Percentiles rank a stretch among this genome's conserved stretches.
These are phyloP conservation scores for Cryptosporidium felis DNA, from an alignment of 169 alveolate species.

Conservation along the genomic window DNA sequence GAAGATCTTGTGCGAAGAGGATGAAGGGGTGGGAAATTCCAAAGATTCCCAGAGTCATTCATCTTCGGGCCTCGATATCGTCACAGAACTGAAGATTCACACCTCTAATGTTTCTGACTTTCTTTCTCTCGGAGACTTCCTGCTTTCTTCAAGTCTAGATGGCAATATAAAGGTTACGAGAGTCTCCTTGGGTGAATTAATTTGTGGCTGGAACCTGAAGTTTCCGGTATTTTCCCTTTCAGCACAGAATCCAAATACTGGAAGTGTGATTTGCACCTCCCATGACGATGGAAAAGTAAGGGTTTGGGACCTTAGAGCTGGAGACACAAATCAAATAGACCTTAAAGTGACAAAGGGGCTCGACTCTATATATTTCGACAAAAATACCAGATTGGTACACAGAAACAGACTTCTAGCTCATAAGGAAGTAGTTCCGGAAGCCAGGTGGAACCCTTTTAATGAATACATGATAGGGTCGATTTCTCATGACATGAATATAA, in stretches of 20 bases:
- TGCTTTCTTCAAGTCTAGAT: constrained; percentile 59
- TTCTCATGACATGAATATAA: constrained; percentile 48
- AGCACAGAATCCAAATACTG: neutral
- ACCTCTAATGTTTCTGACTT: constrained; percentile 31
- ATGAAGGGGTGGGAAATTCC: neutral
- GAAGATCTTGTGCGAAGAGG: neutral
- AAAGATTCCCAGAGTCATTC: no score
- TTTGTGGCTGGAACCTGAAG: constrained; percentile 56
- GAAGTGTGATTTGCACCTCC: constrained; percentile 58
- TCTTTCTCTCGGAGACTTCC: constrained; percentile 24
- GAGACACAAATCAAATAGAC: constrained; percentile 33
- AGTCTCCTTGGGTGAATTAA: constrained; percentile 10
- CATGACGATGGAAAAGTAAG: constrained; percentile 69
- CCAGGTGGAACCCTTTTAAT: constrained; percentile 53
- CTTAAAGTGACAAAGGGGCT: neutral
- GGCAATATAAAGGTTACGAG: constrained; percentile 28
- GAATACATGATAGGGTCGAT: constrained; percentile 54
- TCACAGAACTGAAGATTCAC: constrained; percentile 2
- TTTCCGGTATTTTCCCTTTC: constrained; percentile 34
- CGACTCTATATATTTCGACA: neutral
- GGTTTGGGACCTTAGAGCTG: constrained; percentile 67
- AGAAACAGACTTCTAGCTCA: constrained; percentile 54
- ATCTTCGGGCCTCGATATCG: neutral
- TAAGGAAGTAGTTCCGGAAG: constrained; percentile 19
- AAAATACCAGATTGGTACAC: constrained; percentile 48